These are phyloP conservation scores for Fagus crenata DNA, from an alignment of 306 rosid species.

Conservation along the genomic window DNA sequence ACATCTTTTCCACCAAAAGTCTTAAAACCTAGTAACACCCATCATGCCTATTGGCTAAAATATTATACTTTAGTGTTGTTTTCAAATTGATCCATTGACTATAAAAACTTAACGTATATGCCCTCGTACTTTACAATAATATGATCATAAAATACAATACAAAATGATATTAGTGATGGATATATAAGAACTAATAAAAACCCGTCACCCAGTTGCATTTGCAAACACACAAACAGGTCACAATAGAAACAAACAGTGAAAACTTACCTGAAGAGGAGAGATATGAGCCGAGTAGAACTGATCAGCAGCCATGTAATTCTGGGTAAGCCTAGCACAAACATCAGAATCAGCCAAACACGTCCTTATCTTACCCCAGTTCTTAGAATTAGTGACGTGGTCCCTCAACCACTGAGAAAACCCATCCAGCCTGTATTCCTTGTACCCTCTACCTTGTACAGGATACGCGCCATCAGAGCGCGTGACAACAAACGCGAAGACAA, in stretches of 20 bases:
- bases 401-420: constrained; percentile 71
- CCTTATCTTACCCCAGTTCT: constrained; percentile 59
- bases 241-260: neutral
- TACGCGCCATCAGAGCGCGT: constrained; percentile 62
- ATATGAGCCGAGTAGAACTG: constrained; percentile 65
- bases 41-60: too few species aligned
- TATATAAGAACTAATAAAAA: too few species aligned
- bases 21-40: too few species aligned
- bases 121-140: too few species aligned
- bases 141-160: too few species aligned
- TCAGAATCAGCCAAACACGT: constrained; percentile 75
- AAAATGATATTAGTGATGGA: too few species aligned
- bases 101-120: too few species aligned
- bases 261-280: constrained; percentile 76
- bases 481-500: constrained; percentile 72
- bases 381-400: constrained; percentile 49
- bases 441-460: constrained; percentile 51
- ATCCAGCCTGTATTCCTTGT: constrained; percentile 56
- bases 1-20: neutral
- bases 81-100: too few species aligned
- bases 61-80: too few species aligned
- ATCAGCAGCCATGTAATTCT: constrained; percentile 51
- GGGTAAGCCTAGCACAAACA: constrained; percentile 50
- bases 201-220: too few species aligned
- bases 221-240: constrained; percentile 3